Percentiles rank a stretch among this genome's conserved stretches.
phyloP scores from a whole-genome alignment of 257 asterid species.

The Handroanthus guayacan region DNA sequence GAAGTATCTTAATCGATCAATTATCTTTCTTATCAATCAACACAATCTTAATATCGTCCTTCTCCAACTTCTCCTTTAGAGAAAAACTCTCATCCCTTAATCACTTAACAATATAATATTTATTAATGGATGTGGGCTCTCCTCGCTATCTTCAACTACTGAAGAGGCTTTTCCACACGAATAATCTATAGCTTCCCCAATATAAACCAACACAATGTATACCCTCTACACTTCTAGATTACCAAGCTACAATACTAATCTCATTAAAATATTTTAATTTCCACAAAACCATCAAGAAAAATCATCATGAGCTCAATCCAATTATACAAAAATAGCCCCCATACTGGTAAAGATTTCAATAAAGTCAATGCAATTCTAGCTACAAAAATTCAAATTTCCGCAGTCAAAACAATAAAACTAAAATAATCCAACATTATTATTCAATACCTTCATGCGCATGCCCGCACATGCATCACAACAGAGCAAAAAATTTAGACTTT shows the following conservation, averaged over 20 bases:
- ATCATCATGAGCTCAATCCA: conserved; percentile 29
- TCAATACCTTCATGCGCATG: conserved; percentile 40
- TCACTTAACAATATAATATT: too few species aligned
- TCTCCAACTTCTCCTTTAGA: too few species aligned
- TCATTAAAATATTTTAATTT: conserved; percentile 31
- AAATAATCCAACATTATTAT: conserved; percentile 22
- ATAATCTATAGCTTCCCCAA: too few species aligned
- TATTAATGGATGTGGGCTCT: too few species aligned
- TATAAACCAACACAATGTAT: too few species aligned
- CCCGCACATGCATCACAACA: conserved; percentile 4
- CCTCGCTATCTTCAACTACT: too few species aligned
- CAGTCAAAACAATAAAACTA: conserved; percentile 24
- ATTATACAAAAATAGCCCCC: not conserved
- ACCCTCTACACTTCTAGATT: conserved; percentile 24
- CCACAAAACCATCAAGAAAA: conserved; percentile 34
- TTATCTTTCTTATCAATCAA: too few species aligned
- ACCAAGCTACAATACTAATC: conserved; percentile 34
- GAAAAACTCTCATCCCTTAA: too few species aligned
- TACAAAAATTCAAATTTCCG: conserved; percentile 36
- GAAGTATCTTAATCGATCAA: too few species aligned
- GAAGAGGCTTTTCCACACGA: too few species aligned
- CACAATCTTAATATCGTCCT: too few species aligned
- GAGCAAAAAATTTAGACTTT: conserved; percentile 41
- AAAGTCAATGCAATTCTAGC: conserved; percentile 35
- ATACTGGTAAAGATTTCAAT: conserved; percentile 33